Evolutionary conservation across 805 yeast species (phyloP), one percentile per base, ranked within the genome.

Genomic region (Saccharomycopsis sp.): DNA sequence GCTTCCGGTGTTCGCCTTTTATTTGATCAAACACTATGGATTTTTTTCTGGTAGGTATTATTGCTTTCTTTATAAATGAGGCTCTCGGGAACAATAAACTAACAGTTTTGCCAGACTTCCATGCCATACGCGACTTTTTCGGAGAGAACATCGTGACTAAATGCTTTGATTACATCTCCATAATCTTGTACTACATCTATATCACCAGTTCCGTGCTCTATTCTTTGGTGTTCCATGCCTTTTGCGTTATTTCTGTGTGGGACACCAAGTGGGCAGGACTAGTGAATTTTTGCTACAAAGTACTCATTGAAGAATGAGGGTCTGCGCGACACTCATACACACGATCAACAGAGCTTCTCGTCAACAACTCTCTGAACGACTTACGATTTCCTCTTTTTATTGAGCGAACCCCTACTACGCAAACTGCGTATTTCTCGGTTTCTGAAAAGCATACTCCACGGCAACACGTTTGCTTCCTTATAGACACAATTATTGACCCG

Each of bases 1-100:
- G 14, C 44, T 55, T 12, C 57, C 57, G 14, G 29, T 55, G 21
- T 3, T 55, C n/a, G 54, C 57, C 3, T 20, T 55, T 18, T 55
- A 37, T 24, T 52, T 55, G 9, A 40, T 55, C 50, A 18, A 40
- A 8, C 37, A 55, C 21, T 34, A 51, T 14, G 20, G 41, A 5
- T 52, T 21, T 14, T 52, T 52, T 29, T 5, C 29, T 7, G 47
- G 48, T 52, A 24, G 12, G 53, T 51, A 40, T 44, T n/a, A n/a
- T n/a, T n/a, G n/a, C n/a, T n/a, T n/a, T n/a, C n/a, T n/a, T n/a
- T n/a, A n/a, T n/a, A 37, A 12, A 37, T 37, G 44, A 37, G 12
- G n/a, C n/a, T 16, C 48, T 5, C 18, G 16, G 21, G 16, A 5
- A 12, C 15, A 37, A 44, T 16, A 16, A 12, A 12, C 48, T 44